phyloP scores from a whole-genome alignment of 1,284 basidiomycete genomes.

The Pseudozyma hubeiensis region DNA sequence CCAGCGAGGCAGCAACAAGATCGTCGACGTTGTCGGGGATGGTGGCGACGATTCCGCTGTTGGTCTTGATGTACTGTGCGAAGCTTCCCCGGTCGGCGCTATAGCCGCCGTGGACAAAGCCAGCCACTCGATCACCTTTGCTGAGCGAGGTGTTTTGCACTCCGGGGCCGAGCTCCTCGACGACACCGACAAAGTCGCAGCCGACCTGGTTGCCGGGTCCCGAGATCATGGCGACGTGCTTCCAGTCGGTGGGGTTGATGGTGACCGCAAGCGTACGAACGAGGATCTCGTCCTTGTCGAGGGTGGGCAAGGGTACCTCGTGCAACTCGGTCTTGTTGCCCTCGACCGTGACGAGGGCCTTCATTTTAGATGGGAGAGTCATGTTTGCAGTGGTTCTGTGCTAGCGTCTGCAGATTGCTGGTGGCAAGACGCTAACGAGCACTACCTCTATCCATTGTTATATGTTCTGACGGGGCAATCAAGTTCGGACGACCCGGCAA shows the following conservation, averaged over 20 bases:
- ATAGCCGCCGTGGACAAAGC: constrained; percentile 71
- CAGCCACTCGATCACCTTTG: constrained; percentile 75
- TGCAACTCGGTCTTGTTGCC: constrained; percentile 53
- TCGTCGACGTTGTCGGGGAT: constrained; percentile 54
- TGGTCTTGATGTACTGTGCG: constrained; percentile 67
- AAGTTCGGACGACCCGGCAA: not conserved
- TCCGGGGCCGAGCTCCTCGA: constrained; percentile 71
- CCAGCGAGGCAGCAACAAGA: constrained; percentile 47
- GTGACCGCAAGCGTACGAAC: constrained; percentile 54
- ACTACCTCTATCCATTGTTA: not conserved
- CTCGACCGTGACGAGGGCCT: constrained; percentile 54
- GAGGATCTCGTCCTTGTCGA: constrained; percentile 49
- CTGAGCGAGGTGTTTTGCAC: constrained; percentile 68
- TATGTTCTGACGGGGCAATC: too few relatives aligned
- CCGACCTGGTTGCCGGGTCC: constrained; percentile 72
- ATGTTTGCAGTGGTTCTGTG: constrained; percentile 4
- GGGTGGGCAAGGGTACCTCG: constrained; percentile 54
- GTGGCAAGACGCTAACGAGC: too few relatives aligned
- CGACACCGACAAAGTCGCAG: constrained; percentile 74
- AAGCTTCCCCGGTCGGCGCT: constrained; percentile 66
- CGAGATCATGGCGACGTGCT: constrained; percentile 68
- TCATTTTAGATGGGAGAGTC: constrained; percentile 42
- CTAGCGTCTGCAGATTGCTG: too few relatives aligned
- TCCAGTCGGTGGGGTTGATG: constrained; percentile 67
- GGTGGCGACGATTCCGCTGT: constrained; percentile 50